These are phyloP conservation scores for Chlorella sp. DNA, from an alignment of 139 green algal species.

Conservation along the genomic window DNA sequence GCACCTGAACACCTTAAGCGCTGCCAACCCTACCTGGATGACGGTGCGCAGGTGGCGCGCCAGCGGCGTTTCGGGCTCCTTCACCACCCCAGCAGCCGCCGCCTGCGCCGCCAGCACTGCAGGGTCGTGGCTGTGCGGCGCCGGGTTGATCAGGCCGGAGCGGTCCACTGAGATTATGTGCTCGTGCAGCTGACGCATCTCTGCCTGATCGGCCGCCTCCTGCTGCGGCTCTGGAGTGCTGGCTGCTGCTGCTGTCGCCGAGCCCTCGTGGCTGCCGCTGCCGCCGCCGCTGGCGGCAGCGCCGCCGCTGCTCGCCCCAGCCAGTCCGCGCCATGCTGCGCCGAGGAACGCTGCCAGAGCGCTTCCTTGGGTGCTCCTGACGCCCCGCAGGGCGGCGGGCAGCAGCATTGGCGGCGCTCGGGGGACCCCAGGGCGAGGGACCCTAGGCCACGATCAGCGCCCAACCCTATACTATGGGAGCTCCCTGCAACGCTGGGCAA, in stretches of 20 bases:
- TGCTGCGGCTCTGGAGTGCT: background rate
- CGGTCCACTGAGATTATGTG: conserved; percentile 52
- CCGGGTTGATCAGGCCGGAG: conserved; percentile 33
- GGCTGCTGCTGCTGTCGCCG: background rate
- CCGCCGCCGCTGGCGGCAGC: background rate
- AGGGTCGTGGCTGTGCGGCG: conserved; percentile 31
- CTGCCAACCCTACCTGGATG: conserved; percentile 59
- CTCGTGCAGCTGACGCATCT: background rate
- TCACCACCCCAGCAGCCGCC: conserved; percentile 7
- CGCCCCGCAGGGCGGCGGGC: background rate
- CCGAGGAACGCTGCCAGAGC: background rate
- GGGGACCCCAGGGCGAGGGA: too few species aligned
- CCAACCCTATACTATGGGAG: too few species aligned
- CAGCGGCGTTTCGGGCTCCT: conserved; percentile 63
- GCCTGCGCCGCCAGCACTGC: background rate
- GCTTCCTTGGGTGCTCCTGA: background rate
- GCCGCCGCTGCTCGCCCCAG: background rate
- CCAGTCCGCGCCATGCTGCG: conserved; percentile 6
- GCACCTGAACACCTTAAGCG: too few species aligned
- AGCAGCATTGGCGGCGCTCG: background rate
- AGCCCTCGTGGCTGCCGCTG: too few species aligned
- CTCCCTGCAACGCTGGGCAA: too few species aligned
- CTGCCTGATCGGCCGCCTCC: background rate
- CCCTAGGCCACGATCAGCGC: too few species aligned
- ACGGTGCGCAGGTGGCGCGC: conserved; percentile 57